These are phyloP conservation scores for Leishmania guyanensis DNA, from an alignment of 208 protist genomes.

Conservation along the genomic window DNA sequence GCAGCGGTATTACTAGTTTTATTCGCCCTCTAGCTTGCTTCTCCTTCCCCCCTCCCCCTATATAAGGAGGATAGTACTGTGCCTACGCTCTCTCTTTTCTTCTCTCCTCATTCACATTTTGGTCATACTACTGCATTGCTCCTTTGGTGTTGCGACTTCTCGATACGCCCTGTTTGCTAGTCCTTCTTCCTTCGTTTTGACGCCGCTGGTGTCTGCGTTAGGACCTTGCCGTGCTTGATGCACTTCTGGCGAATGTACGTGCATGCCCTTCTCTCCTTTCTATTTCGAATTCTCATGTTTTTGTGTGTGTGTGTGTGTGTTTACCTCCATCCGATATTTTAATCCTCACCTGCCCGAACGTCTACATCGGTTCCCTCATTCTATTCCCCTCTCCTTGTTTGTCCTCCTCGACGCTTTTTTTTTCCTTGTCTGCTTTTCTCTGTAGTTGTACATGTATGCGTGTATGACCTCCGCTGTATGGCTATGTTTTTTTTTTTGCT, in stretches of 20 bases:
- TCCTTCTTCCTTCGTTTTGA: neutral
- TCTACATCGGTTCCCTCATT: neutral
- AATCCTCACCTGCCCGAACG: neutral
- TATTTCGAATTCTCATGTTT: neutral
- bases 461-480: neutral
- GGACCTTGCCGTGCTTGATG: neutral
- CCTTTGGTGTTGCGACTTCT: neutral
- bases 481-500: neutral
- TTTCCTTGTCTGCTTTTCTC: neutral
- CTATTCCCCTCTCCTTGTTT: neutral
- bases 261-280: neutral
- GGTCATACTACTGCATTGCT: conserved; percentile 5
- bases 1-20: neutral
- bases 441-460: neutral
- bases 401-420: neutral
- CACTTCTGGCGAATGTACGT: neutral
- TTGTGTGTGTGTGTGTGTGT: neutral
- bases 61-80: neutral
- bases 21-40: neutral
- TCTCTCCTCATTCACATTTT: neutral
- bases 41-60: neutral
- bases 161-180: neutral
- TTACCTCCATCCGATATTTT: neutral
- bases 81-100: neutral
- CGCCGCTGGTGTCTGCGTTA: neutral